Evolutionary conservation across 148 eudicot species (phyloP).

Genomic region (Mesembryanthemum crystallinum): DNA sequence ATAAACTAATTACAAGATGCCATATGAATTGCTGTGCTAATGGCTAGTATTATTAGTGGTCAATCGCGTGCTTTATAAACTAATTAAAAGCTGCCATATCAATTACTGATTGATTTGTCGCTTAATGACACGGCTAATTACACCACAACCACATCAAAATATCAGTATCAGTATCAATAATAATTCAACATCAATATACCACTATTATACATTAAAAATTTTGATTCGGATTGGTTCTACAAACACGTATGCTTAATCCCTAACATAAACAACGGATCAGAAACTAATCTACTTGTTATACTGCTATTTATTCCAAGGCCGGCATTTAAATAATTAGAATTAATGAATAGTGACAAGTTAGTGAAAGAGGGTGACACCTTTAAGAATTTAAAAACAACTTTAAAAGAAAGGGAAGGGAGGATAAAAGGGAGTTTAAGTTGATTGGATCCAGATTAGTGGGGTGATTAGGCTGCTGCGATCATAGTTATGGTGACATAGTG

Average conservation of each 20-base stretch:
- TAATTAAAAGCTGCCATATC: constrained; percentile 2
- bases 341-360: not conserved
- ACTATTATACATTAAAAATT: not conserved
- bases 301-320: not conserved
- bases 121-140: not conserved
- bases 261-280: constrained; percentile 9
- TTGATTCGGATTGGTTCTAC: no score
- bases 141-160: not conserved
- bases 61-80: not conserved
- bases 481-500: no score
- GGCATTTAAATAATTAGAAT: not conserved
- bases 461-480: no score
- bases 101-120: constrained; percentile 16
- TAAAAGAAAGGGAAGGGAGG: no score
- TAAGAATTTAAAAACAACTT: no score
- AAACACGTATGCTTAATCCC: no score
- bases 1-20: constrained; percentile 12
- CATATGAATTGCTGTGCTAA: no score
- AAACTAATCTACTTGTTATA: not conserved
- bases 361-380: constrained; percentile 4
- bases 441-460: no score
- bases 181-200: no score
- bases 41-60: constrained; percentile 1
- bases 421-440: no score
- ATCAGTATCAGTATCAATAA: not conserved